These are phyloP conservation scores for Exserohilum turcica DNA, from an alignment of 2,329 filamentous ascomycete species.

Conservation along the genomic window DNA sequence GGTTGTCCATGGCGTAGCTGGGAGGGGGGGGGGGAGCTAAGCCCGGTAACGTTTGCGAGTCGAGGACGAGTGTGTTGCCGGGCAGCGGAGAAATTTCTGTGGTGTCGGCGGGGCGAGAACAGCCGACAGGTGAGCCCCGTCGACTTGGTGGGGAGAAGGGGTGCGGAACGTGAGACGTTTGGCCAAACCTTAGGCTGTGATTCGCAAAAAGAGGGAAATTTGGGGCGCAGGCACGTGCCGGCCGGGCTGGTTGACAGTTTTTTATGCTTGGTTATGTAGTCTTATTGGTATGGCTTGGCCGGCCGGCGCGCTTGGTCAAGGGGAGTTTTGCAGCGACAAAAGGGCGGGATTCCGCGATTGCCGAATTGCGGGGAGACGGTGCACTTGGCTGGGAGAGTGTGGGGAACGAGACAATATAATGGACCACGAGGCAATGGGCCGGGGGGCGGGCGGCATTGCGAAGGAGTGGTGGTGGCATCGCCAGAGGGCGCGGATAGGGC, in stretches of 20 bases:
- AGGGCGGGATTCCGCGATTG: slow-evolving; percentile 18
- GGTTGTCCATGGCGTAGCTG: slow-evolving; percentile 11
- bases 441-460: slow-evolving; percentile 16
- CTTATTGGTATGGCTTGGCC: too few species aligned
- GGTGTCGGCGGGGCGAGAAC: slow-evolving; percentile 23
- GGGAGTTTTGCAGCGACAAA: too few species aligned
- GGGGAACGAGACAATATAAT: slow-evolving; percentile 35
- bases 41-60: slow-evolving; percentile 1
- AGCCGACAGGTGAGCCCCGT: slow-evolving; percentile 34
- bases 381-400: slow-evolving; percentile 27
- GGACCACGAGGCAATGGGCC: slow-evolving; percentile 18
- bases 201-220: slow-evolving; percentile 17
- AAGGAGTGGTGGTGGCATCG: too few species aligned
- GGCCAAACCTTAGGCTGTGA: slow-evolving; percentile 15
- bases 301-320: too few species aligned
- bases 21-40: slow-evolving; percentile 5
- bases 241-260: slow-evolving; percentile 6
- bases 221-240: slow-evolving; percentile 9
- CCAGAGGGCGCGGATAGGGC: too few species aligned
- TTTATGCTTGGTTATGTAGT: too few species aligned
- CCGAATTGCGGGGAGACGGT: slow-evolving; percentile 36
- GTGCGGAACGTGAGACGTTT: slow-evolving; percentile 14
- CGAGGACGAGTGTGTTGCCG: slow-evolving; percentile 24
- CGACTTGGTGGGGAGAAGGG: slow-evolving; percentile 11
- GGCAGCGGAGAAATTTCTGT: slow-evolving; percentile 24